phyloP scores from a whole-genome alignment of 257 asterid species.

The Solanum arcanum region DNA sequence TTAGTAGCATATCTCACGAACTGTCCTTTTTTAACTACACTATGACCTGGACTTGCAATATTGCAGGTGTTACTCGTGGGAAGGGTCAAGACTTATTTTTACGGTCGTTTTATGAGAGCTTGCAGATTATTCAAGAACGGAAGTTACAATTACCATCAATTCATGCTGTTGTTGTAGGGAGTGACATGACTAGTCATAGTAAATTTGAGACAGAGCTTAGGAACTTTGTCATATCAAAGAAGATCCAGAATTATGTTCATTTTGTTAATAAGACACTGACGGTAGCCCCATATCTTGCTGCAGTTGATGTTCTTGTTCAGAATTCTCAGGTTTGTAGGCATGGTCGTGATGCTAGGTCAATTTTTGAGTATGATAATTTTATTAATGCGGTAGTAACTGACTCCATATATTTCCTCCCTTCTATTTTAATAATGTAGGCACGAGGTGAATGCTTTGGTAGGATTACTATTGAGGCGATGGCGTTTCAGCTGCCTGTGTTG shows the following conservation, averaged over 20 bases:
- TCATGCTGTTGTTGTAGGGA: conserved; percentile 85
- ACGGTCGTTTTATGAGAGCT: conserved; percentile 62
- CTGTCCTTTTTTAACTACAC: neutral
- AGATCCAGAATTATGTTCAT: conserved; percentile 56
- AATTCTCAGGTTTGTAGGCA: conserved; percentile 72
- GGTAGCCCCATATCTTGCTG: conserved; percentile 90
- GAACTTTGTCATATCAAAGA: conserved; percentile 52
- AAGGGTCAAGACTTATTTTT: conserved; percentile 95
- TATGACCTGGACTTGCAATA: conserved; percentile 6
- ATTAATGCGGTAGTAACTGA: neutral
- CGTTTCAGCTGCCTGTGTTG: conserved; percentile 91
- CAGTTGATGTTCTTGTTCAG: conserved; percentile 85
- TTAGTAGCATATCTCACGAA: neutral
- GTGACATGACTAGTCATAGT: conserved; percentile 77
- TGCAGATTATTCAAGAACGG: conserved; percentile 53
- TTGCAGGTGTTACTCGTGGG: conserved; percentile 94
- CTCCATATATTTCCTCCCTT: neutral
- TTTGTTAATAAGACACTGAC: conserved; percentile 85
- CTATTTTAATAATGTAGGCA: conserved; percentile 32
- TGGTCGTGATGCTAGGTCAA: neutral
- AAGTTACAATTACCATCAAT: conserved; percentile 57
- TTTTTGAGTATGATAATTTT: neutral
- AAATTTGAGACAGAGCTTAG: conserved; percentile 82
- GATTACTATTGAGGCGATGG: conserved; percentile 99
- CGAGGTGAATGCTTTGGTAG: conserved; percentile 99